phyloP scores from a whole-genome alignment of 805 yeast genomes.

The Lachancea sp. region DNA sequence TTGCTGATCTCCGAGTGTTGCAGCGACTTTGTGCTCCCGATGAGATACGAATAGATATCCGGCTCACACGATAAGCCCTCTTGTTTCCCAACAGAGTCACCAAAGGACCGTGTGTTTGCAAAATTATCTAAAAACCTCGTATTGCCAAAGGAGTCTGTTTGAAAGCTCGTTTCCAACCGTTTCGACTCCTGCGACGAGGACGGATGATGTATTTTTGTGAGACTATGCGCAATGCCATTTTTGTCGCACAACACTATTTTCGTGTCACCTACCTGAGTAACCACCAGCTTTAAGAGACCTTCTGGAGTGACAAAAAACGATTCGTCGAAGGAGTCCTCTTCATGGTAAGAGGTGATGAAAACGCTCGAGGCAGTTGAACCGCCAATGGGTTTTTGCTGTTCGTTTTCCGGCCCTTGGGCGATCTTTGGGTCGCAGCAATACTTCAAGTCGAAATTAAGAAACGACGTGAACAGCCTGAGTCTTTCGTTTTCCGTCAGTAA shows the following conservation, averaged over 20 bases:
- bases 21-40: conserved; percentile 53
- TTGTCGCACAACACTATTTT: conserved; percentile 79
- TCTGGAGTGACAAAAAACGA: conserved; percentile 46
- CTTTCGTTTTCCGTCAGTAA: conserved; percentile 30
- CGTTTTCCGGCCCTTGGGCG: conserved; percentile 16
- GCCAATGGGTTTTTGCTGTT: conserved; percentile 31
- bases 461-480: conserved; percentile 25
- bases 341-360: conserved; percentile 35
- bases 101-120: conserved; percentile 93
- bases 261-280: conserved; percentile 93
- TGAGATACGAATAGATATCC: conserved; percentile 60
- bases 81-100: conserved; percentile 74
- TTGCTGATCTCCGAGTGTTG: conserved; percentile 31
- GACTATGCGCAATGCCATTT: conserved; percentile 68
- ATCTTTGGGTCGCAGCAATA: conserved; percentile 23
- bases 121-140: conserved; percentile 67
- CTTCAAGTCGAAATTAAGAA: conserved; percentile 27
- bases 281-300: conserved; percentile 58
- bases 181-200: conserved; percentile 70
- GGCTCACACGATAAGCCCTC: conserved; percentile 92
- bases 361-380: conserved; percentile 76
- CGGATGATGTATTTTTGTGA: conserved; percentile 84
- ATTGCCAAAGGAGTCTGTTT: conserved; percentile 90
- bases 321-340: conserved; percentile 21
- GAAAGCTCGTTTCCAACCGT: conserved; percentile 59